Conservation (phyloP, 202 grass and related monocot genomes). For the Schoenoplectus tabernaemontani region DNA sequence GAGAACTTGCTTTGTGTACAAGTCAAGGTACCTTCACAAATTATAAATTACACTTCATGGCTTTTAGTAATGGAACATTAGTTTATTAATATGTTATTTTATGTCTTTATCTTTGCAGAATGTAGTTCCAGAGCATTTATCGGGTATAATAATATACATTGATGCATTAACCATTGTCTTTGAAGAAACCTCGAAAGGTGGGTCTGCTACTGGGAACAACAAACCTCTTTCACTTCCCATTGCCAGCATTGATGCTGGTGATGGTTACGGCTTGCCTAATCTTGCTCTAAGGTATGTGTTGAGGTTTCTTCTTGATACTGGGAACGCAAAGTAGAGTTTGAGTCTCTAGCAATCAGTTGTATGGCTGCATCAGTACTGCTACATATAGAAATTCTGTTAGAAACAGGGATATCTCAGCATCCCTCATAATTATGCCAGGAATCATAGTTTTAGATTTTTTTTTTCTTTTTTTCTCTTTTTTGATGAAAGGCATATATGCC, state of each 20-base stretch:
- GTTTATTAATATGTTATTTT: background rate
- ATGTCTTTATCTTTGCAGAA: constrained; percentile 42
- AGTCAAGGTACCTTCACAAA: constrained; percentile 62
- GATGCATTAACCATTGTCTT: constrained; percentile 90
- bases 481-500: no score
- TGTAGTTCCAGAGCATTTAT: constrained; percentile 63
- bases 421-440: background rate
- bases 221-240: constrained; percentile 70
- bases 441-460: background rate
- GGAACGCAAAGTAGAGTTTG: background rate
- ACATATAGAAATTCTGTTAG: background rate
- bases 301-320: constrained; percentile 14
- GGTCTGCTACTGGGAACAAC: constrained; percentile 2
- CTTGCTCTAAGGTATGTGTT: constrained; percentile 61
- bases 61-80: background rate
- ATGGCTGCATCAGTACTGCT: background rate
- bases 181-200: constrained; percentile 85
- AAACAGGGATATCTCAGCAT: background rate
- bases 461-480: no score
- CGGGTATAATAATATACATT: constrained; percentile 79
- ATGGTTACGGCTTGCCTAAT: constrained; percentile 77
- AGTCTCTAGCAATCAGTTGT: background rate
- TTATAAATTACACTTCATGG: background rate
- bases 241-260: constrained; percentile 84
- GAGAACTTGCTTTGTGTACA: constrained; percentile 86